Evolutionary conservation across 176 grass and related monocot species (phyloP).

Genomic region (Zea luxurians): DNA sequence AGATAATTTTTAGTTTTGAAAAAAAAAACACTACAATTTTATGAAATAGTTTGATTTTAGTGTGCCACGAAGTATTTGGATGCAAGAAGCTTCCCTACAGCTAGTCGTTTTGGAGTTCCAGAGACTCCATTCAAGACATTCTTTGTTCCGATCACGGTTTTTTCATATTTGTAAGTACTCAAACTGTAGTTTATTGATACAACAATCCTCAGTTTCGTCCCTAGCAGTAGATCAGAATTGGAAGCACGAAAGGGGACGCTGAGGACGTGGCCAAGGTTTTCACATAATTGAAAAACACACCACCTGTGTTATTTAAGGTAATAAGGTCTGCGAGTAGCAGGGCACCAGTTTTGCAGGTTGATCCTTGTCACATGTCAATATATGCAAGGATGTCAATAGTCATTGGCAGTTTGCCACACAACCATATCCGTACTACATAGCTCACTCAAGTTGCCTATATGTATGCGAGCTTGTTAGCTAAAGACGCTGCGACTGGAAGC

Average conservation of each 20-base stretch:
- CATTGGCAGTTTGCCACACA: slow-evolving; percentile 13
- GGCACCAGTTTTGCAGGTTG: slow-evolving; percentile 15
- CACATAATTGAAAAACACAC: not conserved
- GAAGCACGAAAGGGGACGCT: no score
- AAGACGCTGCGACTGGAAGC: not conserved
- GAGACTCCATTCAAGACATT: no score
- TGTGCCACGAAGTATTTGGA: no score
- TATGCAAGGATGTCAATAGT: slow-evolving; percentile 2
- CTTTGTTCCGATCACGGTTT: no score
- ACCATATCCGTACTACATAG: slow-evolving; percentile 1
- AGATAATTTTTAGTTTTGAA: no score
- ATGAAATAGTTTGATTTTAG: no score
- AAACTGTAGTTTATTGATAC: no score
- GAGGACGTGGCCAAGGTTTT: not conserved
- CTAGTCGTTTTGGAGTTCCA: no score
- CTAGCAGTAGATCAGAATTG: no score
- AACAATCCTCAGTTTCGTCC: not conserved
- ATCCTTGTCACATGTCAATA: slow-evolving; percentile 1
- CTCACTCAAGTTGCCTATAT: slow-evolving; percentile 2
- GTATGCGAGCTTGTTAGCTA: slow-evolving; percentile 3
- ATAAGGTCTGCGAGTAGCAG: not conserved
- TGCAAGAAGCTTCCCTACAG: no score
- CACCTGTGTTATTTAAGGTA: not conserved
- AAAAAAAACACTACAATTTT: no score
- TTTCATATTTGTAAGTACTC: no score